Conservation (phyloP, 1,139 yeast genomes). For the Groenewaldozyma sp. region DNA sequence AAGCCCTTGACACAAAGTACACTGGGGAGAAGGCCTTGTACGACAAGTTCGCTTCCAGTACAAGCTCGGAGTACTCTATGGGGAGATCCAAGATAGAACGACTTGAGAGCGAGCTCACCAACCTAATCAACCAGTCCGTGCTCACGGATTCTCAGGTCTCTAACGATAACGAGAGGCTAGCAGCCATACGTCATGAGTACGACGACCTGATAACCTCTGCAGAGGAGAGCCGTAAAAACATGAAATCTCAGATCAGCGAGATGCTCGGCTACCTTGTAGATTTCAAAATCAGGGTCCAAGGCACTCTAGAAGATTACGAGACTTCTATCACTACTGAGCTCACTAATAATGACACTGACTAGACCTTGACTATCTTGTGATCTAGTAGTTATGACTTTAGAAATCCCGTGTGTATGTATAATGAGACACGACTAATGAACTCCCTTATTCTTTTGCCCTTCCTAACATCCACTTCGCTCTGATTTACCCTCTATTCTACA, state of each 20-base stretch:
- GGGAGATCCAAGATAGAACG: conserved; percentile 59
- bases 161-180: conserved; percentile 47
- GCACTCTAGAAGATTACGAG: conserved; percentile 48
- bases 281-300: conserved; percentile 59
- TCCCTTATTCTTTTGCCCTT: too few relatives aligned
- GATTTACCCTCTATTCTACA: too few relatives aligned
- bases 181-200: conserved; percentile 45
- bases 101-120: conserved; percentile 42
- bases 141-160: background rate
- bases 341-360: background rate
- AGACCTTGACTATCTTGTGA: too few relatives aligned
- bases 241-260: conserved; percentile 46
- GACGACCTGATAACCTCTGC: conserved; percentile 45
- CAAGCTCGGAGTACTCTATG: conserved; percentile 45
- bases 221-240: conserved; percentile 38
- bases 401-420: too few relatives aligned
- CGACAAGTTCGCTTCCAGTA: conserved; percentile 50
- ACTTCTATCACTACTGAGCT: conserved; percentile 27
- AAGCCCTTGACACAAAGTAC: conserved; percentile 49
- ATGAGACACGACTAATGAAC: too few relatives aligned
- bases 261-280: conserved; percentile 51
- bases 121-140: background rate
- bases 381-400: too few relatives aligned
- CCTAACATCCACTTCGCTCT: too few relatives aligned
- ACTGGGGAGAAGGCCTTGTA: conserved; percentile 45